phyloP scores from a whole-genome alignment of 2,329 filamentous ascomycete genomes.

The Exophiala xenobiotica region DNA sequence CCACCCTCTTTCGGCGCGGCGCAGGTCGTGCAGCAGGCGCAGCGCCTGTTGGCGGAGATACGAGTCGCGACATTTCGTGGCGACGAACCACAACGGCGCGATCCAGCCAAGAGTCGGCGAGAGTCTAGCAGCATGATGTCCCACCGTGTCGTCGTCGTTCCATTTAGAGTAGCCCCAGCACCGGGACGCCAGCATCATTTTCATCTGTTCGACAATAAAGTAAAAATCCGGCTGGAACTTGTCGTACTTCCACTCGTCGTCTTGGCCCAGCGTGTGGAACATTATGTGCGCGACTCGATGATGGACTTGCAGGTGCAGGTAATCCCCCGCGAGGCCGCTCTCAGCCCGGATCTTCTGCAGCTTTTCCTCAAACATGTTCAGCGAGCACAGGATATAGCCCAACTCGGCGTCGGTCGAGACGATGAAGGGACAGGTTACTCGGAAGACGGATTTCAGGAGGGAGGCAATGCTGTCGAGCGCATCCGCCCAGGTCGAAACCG shows the following conservation, averaged over 20 bases:
- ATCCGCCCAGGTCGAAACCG: background rate
- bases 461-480: background rate
- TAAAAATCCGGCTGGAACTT: background rate
- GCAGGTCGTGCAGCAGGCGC: background rate
- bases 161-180: too few species aligned
- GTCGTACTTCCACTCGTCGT: background rate
- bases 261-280: background rate
- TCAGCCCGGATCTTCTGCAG: background rate
- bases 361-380: background rate
- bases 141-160: too few species aligned
- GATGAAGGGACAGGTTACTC: constrained; percentile 1
- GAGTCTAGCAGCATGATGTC: background rate
- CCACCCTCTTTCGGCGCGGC: background rate
- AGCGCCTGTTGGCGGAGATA: background rate
- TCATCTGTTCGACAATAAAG: background rate
- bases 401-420: background rate
- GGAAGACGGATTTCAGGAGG: background rate
- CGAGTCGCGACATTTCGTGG: background rate
- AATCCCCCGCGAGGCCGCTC: background rate
- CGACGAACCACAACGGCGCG: background rate
- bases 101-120: background rate
- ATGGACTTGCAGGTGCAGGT: constrained; percentile 1
- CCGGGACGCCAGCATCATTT: background rate
- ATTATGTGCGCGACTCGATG: background rate
- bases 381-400: background rate